Evolutionary conservation across 345 rosid genomes (phyloP).

Genomic region (Melaleuca alternifolia): DNA sequence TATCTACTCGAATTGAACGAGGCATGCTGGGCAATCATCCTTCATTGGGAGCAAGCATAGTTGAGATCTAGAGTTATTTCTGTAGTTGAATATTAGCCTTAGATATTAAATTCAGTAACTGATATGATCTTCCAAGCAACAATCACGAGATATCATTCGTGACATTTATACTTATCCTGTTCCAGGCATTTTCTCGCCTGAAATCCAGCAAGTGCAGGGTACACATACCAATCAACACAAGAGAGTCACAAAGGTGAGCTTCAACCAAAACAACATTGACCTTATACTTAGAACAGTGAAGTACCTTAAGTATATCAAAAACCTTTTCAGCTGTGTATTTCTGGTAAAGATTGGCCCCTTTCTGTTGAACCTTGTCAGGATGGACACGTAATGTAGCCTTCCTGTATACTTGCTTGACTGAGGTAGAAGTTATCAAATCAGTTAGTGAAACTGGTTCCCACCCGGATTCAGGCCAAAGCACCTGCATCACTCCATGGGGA

Average conservation of each 20-base stretch:
- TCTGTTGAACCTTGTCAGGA: conserved; percentile 99
- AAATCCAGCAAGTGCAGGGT: not conserved
- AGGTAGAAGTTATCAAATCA: conserved; percentile 72
- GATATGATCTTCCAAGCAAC: not conserved
- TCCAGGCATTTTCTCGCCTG: not conserved
- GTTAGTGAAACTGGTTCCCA: conserved; percentile 80
- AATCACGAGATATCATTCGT: not conserved
- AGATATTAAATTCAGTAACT: not conserved
- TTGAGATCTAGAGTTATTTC: not conserved
- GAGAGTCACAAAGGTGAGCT: not conserved
- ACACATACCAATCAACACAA: not conserved
- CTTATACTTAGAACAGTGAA: not conserved
- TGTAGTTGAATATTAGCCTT: not conserved
- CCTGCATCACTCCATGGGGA: conserved; percentile 35
- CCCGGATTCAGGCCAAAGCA: conserved; percentile 87
- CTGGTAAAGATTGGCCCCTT: conserved; percentile 80
- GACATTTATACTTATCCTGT: not conserved
- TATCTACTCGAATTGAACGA: not conserved
- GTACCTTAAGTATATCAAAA: conserved; percentile 92
- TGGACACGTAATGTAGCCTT: conserved; percentile 78
- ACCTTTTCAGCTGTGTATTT: conserved; percentile 93
- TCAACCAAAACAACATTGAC: not conserved
- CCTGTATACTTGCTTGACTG: conserved; percentile 83
- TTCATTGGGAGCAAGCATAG: not conserved
- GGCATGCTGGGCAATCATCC: not conserved